These are phyloP conservation scores for Kockovaella imperatae DNA, from an alignment of 768 basidiomycete genomes.

Conservation along the genomic window DNA sequence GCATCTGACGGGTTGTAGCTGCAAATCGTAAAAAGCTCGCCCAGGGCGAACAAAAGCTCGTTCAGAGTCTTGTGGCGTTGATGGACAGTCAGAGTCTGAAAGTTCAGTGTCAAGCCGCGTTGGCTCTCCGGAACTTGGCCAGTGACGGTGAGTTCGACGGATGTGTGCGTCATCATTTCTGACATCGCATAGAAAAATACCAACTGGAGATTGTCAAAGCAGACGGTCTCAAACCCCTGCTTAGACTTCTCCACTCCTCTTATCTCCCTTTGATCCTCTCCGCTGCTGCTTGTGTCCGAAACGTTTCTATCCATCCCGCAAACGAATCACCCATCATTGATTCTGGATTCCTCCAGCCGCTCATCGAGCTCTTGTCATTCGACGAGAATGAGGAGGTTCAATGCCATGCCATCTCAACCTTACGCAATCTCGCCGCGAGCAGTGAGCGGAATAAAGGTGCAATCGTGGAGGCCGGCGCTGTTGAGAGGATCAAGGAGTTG, in stretches of 20 bases:
- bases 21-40: conserved; percentile 89
- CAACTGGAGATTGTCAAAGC: conserved; percentile 96
- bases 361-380: conserved; percentile 92
- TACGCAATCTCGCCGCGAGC: conserved; percentile 91
- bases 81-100: conserved; percentile 98
- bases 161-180: background rate
- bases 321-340: conserved; percentile 99
- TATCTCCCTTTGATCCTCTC: conserved; percentile 97
- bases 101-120: conserved; percentile 95
- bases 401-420: conserved; percentile 95
- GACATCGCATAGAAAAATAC: conserved; percentile 69
- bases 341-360: conserved; percentile 87
- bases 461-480: conserved; percentile 94
- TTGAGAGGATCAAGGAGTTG: conserved; percentile 91
- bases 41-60: conserved; percentile 85
- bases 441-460: conserved; percentile 97
- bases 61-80: conserved; percentile 80
- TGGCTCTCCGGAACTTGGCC: conserved; percentile 91
- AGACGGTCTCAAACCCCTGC: conserved; percentile 80
- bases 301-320: conserved; percentile 95
- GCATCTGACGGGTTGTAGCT: conserved; percentile 49
- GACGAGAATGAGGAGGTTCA: conserved; percentile 99
- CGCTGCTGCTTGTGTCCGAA: conserved; percentile 95
- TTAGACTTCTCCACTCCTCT: conserved; percentile 89
- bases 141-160: conserved; percentile 66